Evolutionary conservation across 768 basidiomycete species (phyloP), one percentile per base, ranked within the genome.

Genomic region (Trametopsis cervina): DNA sequence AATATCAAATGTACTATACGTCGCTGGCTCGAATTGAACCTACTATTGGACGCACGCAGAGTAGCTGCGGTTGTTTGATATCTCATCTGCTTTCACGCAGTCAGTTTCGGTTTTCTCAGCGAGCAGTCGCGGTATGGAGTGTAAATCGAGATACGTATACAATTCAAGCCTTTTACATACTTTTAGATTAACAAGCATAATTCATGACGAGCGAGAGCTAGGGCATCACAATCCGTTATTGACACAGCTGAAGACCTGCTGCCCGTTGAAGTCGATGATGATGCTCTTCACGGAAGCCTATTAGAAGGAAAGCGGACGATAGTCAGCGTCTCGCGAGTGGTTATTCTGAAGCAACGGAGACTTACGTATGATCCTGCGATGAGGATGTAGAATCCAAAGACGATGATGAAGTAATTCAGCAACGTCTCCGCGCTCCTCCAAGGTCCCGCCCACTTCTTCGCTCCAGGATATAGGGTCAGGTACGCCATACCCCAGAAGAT

Each of bases 401-500:
- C 22, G 44, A 71, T 67, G 26, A 70, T 54, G 29, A 53, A 60
- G 40, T 67, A 69, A 50, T 72, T 72, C 37, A 69, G 26, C 13
- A 67, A 24, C 7, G 71, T 72, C 54, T 71, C 69, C 4, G 59
- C 26, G 11, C 57, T 60, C 24, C 65, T 58, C 44, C 60, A 50
- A 1, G 47, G 41, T 12, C 67, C 63, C n/a, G 54, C 53, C 71
- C 71, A 72, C 48, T 60, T 65, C 46, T 48, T 44, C 25, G 55
- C 53, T 2, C 66, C 64, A 1, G 70, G 69, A 51, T 69, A 58
- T n/a, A 72, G 55, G 10, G 63, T 56, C 1, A 72, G 52, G 56
- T 71, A 72, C 11, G 69, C 68, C 66, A 71, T 68, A 7, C 65
- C 69, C 70, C 71, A 72, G 60, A 70, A 71, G 18, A 71, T 70